Percentiles rank a stretch among this genome's conserved stretches.
These are phyloP conservation scores for Aurifilum marmelostoma DNA, from an alignment of 2,329 filamentous ascomycete species.

Conservation along the genomic window DNA sequence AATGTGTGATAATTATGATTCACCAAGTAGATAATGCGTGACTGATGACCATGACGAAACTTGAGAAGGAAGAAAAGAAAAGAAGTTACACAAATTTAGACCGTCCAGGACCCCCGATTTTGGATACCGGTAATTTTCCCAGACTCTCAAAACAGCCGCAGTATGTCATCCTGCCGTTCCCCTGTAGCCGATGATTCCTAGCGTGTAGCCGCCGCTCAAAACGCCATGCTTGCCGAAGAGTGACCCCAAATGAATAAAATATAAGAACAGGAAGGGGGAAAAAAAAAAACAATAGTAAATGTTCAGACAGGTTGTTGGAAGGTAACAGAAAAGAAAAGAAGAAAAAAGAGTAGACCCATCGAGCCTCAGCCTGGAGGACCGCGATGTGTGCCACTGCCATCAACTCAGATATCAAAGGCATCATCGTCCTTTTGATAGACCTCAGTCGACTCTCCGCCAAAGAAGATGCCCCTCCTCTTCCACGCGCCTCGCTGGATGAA, in stretches of 20 bases:
- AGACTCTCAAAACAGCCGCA: not conserved
- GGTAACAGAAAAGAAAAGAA: not conserved
- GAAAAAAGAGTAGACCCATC: not conserved
- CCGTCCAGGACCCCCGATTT: not conserved
- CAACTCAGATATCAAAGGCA: slow-evolving; percentile 32
- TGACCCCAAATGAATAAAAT: no score
- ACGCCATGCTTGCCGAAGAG: slow-evolving; percentile 27
- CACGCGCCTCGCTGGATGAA: slow-evolving; percentile 41
- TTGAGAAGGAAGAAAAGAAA: not conserved
- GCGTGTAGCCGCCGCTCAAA: slow-evolving; percentile 9
- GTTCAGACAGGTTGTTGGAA: slow-evolving; percentile 2
- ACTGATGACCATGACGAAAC: not conserved
- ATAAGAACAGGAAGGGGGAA: not conserved
- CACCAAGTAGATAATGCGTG: not conserved
- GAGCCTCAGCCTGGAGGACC: not conserved
- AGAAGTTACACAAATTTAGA: not conserved
- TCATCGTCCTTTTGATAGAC: slow-evolving; percentile 35
- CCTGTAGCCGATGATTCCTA: not conserved
- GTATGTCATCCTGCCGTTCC: not conserved
- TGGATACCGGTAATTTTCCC: not conserved
- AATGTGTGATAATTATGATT: not conserved
- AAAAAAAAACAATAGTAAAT: slow-evolving; percentile 1
- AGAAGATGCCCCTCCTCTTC: slow-evolving; percentile 43
- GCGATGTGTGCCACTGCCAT: no score
- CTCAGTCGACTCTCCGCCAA: slow-evolving; percentile 31